These are phyloP conservation scores for Penicillium rolfsii DNA, from an alignment of 2,329 filamentous ascomycete genomes.

Conservation along the genomic window DNA sequence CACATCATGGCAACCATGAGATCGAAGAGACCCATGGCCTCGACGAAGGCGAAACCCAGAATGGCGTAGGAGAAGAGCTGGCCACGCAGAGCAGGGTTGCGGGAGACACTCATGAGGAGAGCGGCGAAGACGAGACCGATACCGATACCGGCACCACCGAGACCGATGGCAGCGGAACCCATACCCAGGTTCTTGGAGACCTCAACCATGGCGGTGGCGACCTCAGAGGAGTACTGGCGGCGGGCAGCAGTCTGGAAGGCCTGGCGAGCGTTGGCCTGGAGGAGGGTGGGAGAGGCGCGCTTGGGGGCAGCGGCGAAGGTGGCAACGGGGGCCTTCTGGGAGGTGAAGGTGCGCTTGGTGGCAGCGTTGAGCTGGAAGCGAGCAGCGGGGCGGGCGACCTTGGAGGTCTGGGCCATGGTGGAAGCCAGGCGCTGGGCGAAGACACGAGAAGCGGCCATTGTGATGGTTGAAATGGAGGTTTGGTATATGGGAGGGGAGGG, in stretches of 20 bases:
- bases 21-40: conserved; percentile 77
- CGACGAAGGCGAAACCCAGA: conserved; percentile 93
- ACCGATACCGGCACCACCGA: conserved; percentile 91
- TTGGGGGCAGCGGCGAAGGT: conserved; percentile 76
- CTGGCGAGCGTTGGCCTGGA: conserved; percentile 68
- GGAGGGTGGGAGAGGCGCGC: conserved; percentile 67
- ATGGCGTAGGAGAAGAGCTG: conserved; percentile 97
- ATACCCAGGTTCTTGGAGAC: conserved; percentile 90
- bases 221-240: conserved; percentile 84
- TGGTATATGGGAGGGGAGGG: conserved; percentile 17
- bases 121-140: conserved; percentile 93
- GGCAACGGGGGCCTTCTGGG: conserved; percentile 41
- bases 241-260: conserved; percentile 62
- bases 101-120: conserved; percentile 85
- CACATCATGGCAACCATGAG: conserved; percentile 93
- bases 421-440: conserved; percentile 74
- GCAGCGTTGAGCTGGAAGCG: conserved; percentile 65
- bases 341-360: conserved; percentile 71
- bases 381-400: conserved; percentile 76
- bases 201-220: conserved; percentile 82
- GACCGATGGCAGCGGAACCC: conserved; percentile 87
- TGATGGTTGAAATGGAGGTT: conserved; percentile 56
- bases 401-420: conserved; percentile 70
- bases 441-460: conserved; percentile 80
- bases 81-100: conserved; percentile 91